These are phyloP conservation scores for Tetraselmis striata DNA, from an alignment of 139 green algal species.

Conservation along the genomic window DNA sequence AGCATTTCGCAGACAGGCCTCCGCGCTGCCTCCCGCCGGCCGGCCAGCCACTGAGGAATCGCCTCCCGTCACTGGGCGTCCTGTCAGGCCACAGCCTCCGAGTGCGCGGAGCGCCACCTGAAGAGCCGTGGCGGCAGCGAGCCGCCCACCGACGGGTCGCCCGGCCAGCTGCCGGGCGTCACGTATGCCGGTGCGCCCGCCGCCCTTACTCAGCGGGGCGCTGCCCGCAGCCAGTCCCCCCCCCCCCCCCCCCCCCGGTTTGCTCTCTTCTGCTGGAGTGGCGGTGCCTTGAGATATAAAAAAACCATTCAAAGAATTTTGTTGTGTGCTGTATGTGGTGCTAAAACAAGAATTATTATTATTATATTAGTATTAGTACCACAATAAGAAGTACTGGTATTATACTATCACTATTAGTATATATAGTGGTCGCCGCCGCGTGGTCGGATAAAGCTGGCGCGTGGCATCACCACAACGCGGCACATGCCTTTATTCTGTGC, in stretches of 20 bases:
- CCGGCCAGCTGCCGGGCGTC: not conserved
- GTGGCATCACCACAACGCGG: too few relatives aligned
- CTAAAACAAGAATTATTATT: too few relatives aligned
- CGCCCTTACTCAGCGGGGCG: too few relatives aligned
- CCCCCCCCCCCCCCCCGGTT: not conserved
- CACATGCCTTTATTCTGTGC: too few relatives aligned
- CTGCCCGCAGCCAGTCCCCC: not conserved
- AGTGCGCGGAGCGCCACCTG: not conserved
- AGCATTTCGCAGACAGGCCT: not conserved
- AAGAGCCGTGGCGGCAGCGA: not conserved
- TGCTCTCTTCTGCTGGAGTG: not conserved
- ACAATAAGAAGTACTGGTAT: too few relatives aligned
- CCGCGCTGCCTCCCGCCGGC: not conserved
- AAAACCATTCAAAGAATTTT: too few relatives aligned
- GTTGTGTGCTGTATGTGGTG: too few relatives aligned
- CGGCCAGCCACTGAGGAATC: not conserved
- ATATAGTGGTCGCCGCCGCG: too few relatives aligned
- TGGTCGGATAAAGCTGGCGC: too few relatives aligned
- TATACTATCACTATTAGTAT: too few relatives aligned
- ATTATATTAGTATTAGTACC: too few relatives aligned
- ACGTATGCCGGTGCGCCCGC: not conserved
- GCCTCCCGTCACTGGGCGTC: not conserved
- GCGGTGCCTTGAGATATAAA: too few relatives aligned
- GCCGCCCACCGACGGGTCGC: not conserved
- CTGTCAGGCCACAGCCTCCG: not conserved